phyloP scores from a whole-genome alignment of 108 stramenopile species.

The Fistulifera pelliculosa region DNA sequence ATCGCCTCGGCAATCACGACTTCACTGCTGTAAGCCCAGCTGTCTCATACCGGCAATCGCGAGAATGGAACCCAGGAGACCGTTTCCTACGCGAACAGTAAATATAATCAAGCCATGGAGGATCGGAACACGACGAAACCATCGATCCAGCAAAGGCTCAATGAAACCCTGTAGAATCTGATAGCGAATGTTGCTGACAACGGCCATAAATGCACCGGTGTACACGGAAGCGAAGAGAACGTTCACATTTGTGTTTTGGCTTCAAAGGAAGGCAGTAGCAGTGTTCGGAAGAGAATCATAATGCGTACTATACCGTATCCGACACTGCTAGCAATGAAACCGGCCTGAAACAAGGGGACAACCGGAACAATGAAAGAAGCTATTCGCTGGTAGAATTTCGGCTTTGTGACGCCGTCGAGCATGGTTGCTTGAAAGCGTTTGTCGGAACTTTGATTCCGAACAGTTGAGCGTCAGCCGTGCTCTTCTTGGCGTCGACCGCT shows the following conservation, averaged over 20 bases:
- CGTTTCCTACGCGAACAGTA: conserved; percentile 50
- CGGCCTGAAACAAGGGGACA: conserved; percentile 57
- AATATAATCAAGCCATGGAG: conserved; percentile 24
- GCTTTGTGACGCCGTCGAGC: conserved; percentile 47
- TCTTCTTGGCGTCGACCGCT: conserved; percentile 2
- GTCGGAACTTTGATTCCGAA: conserved; percentile 45
- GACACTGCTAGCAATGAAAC: conserved; percentile 49
- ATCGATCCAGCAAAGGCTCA: conserved; percentile 54
- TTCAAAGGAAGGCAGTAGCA: conserved; percentile 33
- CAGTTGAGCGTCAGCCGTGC: conserved; percentile 3
- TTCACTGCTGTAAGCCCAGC: conserved; percentile 56
- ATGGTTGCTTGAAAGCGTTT: conserved; percentile 58
- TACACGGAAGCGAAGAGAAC: conserved; percentile 49
- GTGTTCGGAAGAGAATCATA: conserved; percentile 34
- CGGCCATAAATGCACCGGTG: conserved; percentile 63
- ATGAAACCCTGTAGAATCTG: conserved; percentile 74
- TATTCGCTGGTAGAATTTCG: conserved; percentile 31
- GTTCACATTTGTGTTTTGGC: conserved; percentile 42
- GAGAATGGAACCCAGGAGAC: conserved; percentile 55
- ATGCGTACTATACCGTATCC: conserved; percentile 59
- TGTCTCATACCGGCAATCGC: conserved; percentile 73
- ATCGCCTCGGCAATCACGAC: no score
- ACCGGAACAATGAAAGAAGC: conserved; percentile 49
- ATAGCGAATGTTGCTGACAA: conserved; percentile 71
- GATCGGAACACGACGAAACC: conserved; percentile 24